A percentile compares a stretch with the other conserved stretches of the same genome.
Conservation (phyloP, 352 stramenopile genomes). For the Halophytophthora batemanensis region DNA sequence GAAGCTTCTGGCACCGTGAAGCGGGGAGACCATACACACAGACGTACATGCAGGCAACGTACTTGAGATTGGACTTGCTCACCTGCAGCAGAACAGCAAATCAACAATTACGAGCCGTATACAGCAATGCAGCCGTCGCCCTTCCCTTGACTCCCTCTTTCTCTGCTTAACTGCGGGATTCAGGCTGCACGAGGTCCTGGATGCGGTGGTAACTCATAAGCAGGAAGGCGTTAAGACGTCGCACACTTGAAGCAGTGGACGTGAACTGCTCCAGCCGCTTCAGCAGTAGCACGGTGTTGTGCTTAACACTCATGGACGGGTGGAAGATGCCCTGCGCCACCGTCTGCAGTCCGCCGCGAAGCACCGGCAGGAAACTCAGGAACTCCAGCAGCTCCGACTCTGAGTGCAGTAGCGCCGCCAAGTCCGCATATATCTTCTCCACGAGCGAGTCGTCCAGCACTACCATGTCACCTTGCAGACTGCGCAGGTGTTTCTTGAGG, state of each 20-base stretch:
- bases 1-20: slow-evolving; percentile 37
- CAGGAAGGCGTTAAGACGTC: slow-evolving; percentile 72
- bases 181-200: slow-evolving; percentile 68
- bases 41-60: no score
- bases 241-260: slow-evolving; percentile 68
- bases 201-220: slow-evolving; percentile 85
- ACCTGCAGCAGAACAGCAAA: background rate
- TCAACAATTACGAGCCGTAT: slow-evolving; percentile 1
- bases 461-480: slow-evolving; percentile 69
- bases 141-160: background rate
- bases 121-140: slow-evolving; percentile 7
- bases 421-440: slow-evolving; percentile 82
- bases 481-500: slow-evolving; percentile 78
- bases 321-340: slow-evolving; percentile 87
- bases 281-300: slow-evolving; percentile 85
- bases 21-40: background rate
- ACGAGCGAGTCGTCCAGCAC: slow-evolving; percentile 76
- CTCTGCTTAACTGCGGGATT: slow-evolving; percentile 28
- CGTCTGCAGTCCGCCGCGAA: slow-evolving; percentile 72
- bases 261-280: slow-evolving; percentile 82
- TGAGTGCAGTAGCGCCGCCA: slow-evolving; percentile 63
- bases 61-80: background rate
- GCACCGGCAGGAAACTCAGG: slow-evolving; percentile 75
- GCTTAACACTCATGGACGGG: slow-evolving; percentile 83
- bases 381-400: slow-evolving; percentile 85